Evolutionary conservation across 768 basidiomycete genomes (phyloP).

Genomic region (Auricularia sp.): DNA sequence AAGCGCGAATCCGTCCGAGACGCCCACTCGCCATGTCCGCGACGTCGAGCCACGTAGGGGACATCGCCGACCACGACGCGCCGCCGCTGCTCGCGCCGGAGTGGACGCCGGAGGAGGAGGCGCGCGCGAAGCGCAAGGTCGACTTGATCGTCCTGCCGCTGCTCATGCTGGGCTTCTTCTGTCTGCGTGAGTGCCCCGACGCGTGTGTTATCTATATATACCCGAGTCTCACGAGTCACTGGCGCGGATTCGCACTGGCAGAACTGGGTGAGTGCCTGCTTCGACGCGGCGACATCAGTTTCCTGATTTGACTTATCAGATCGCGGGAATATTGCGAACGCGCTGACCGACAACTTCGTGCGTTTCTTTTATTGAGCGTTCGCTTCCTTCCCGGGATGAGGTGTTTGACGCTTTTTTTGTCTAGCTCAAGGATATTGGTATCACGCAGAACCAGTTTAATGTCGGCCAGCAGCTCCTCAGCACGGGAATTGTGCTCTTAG

Average conservation of each 20-base stretch:
- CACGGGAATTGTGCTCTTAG: background rate
- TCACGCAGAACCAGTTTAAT: background rate
- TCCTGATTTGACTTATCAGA: background rate
- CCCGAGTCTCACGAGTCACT: background rate
- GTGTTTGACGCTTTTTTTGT: background rate
- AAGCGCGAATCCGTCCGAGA: background rate
- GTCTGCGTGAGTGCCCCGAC: background rate
- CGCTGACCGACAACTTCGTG: background rate
- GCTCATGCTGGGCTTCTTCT: conserved; percentile 1
- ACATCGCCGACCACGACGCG: background rate
- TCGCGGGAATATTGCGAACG: background rate
- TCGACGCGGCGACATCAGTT: background rate
- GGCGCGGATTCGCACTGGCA: background rate
- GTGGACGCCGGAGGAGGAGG: background rate
- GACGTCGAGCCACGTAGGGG: background rate
- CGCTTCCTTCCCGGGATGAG: too few species aligned
- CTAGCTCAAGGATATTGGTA: background rate
- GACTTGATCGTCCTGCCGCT: background rate
- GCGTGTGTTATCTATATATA: too few species aligned
- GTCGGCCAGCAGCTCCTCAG: conserved; percentile 1
- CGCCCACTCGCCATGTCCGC: background rate
- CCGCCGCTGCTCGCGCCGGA: background rate
- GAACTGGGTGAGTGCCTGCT: background rate
- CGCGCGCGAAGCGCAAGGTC: background rate
- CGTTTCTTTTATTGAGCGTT: background rate